These are phyloP conservation scores for Eremochloa ophiuroides DNA, from an alignment of 176 grass and related monocot genomes.

Conservation along the genomic window DNA sequence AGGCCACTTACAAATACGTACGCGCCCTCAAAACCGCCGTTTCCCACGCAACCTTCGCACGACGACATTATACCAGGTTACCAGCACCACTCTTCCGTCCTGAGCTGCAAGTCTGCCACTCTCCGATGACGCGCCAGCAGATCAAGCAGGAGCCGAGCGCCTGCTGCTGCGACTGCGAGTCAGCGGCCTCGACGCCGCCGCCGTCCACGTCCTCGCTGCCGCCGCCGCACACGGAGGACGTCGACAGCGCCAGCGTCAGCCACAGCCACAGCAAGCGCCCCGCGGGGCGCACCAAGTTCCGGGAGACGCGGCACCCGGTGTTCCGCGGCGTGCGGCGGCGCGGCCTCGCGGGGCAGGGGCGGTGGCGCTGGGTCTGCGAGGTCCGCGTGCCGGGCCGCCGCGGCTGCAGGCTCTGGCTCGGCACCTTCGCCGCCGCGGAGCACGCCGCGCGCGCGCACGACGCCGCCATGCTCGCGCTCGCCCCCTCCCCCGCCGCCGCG, in stretches of 20 bases:
- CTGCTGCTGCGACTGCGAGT: neutral
- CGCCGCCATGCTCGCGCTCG: constrained; percentile 38
- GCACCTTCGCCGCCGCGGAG: constrained; percentile 37
- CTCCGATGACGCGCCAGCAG: neutral
- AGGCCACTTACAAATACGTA: neutral
- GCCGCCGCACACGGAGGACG: neutral
- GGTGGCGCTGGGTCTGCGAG: constrained; percentile 44
- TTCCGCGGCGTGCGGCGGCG: constrained; percentile 55
- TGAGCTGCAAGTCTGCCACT: neutral
- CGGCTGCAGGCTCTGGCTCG: constrained; percentile 52
- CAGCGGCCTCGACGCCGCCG: neutral
- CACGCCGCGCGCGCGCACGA: constrained; percentile 44
- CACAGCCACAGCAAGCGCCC: no score
- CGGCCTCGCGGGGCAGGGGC: constrained; percentile 7
- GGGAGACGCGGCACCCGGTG: constrained; percentile 60
- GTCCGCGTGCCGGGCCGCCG: constrained; percentile 23
- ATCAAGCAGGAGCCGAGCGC: neutral
- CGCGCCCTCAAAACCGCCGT: neutral
- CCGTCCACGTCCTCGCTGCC: neutral
- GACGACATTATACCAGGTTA: no score
- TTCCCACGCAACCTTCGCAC: neutral
- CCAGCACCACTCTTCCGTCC: neutral
- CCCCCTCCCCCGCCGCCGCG: neutral
- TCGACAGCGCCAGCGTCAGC: neutral
- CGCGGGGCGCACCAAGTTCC: constrained; percentile 57